A percentile compares a stretch with the other conserved stretches of the same genome.
Evolutionary conservation across 768 basidiomycete species (phyloP).

Genomic region (Gyrodon lividus): DNA sequence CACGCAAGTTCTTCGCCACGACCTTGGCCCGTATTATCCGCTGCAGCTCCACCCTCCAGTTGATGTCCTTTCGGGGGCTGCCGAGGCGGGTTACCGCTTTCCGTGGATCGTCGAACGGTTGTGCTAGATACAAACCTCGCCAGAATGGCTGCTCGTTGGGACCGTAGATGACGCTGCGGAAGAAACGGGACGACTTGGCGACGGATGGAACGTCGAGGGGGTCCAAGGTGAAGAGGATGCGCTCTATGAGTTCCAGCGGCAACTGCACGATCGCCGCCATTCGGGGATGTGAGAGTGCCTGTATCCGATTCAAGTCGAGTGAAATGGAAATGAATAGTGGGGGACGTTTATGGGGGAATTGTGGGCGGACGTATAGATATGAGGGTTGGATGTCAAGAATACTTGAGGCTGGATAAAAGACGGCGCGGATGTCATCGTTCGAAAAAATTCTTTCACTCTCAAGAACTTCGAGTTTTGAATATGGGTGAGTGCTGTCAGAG

Average conservation of each 20-base stretch:
- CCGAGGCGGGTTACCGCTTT: constrained; percentile 41
- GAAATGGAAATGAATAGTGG: not conserved
- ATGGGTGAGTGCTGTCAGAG: not conserved
- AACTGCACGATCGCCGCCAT: constrained; percentile 37
- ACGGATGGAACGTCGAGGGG: constrained; percentile 57
- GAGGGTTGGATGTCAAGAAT: too few relatives aligned
- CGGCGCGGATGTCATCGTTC: not conserved
- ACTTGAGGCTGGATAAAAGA: too few relatives aligned
- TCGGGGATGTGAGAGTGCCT: not conserved
- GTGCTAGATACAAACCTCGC: constrained; percentile 62
- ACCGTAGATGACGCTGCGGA: constrained; percentile 47
- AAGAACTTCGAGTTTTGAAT: not conserved
- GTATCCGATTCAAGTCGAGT: not conserved
- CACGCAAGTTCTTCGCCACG: constrained; percentile 36
- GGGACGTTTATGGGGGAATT: too few relatives aligned
- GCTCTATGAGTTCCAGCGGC: constrained; percentile 60
- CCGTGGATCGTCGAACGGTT: constrained; percentile 65
- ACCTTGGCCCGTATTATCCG: constrained; percentile 53
- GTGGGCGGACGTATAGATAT: too few relatives aligned
- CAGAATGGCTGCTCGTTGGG: constrained; percentile 48
- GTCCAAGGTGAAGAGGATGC: constrained; percentile 54
- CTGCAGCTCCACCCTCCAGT: constrained; percentile 58
- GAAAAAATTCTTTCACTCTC: constrained; percentile 29
- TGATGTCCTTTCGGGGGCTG: constrained; percentile 26
- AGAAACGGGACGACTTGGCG: constrained; percentile 48